Conservation (phyloP, 129 eudicot genomes). For the Flaveria linearis region DNA sequence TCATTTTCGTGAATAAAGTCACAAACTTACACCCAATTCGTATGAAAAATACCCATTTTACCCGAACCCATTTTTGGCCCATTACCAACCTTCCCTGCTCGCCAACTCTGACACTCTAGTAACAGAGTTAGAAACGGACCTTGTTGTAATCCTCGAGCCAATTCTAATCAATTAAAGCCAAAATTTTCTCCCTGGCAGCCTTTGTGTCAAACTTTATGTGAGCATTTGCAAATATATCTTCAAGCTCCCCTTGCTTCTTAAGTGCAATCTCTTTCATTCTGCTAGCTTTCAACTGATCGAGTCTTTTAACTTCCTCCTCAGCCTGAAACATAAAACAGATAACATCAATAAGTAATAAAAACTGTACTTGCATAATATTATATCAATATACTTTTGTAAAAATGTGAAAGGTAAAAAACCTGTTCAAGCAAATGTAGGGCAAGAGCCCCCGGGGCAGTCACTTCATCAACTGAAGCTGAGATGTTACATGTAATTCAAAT, state of each 20-base stretch:
- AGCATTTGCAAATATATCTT: slow-evolving; percentile 73
- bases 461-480: slow-evolving; percentile 86
- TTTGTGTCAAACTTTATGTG: slow-evolving; percentile 85
- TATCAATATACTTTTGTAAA: neutral
- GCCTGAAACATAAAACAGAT: slow-evolving; percentile 47
- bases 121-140: slow-evolving; percentile 45
- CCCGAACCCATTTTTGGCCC: neutral
- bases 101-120: neutral
- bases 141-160: slow-evolving; percentile 99
- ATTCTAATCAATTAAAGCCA: slow-evolving; percentile 83
- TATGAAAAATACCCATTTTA: neutral
- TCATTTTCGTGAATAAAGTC: neutral
- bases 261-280: slow-evolving; percentile 96
- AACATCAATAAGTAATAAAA: neutral
- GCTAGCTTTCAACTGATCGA: slow-evolving; percentile 89
- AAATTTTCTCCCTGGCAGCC: slow-evolving; percentile 68
- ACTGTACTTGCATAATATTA: neutral
- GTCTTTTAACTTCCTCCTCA: slow-evolving; percentile 88
- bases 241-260: slow-evolving; percentile 89
- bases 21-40: neutral
- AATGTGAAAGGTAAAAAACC: slow-evolving; percentile 39
- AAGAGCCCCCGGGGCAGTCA: slow-evolving; percentile 83
- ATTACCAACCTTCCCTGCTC: neutral
- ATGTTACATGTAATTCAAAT: slow-evolving; percentile 84
- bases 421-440: slow-evolving; percentile 81